Conservation (phyloP, 2,329 filamentous ascomycete genomes). For the Trichoderma sp. region DNA sequence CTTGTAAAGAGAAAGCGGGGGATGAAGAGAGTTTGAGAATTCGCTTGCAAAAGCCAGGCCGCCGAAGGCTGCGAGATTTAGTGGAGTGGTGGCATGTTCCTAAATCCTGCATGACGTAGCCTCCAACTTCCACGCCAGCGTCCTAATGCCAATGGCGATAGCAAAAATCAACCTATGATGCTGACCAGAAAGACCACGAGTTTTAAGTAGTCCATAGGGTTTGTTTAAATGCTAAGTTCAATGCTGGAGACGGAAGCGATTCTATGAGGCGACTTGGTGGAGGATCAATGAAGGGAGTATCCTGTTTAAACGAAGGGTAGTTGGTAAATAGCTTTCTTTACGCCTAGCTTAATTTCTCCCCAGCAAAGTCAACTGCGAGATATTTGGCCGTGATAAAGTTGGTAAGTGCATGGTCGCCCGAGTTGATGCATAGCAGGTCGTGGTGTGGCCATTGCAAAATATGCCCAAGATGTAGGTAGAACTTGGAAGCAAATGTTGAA, state of each 20-base stretch:
- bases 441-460: neutral
- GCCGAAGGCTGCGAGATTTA: neutral
- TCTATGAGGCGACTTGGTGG: neutral
- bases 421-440: neutral
- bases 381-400: neutral
- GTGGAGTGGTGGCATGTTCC: neutral
- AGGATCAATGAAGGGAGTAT: neutral
- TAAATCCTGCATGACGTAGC: slow-evolving; percentile 7
- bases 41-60: neutral
- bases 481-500: neutral
- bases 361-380: neutral
- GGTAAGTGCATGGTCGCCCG: neutral
- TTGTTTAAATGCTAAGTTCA: neutral
- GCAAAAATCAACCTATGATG: neutral
- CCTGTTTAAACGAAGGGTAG: neutral
- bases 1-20: too few relatives aligned
- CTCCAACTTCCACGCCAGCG: neutral
- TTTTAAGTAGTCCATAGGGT: neutral
- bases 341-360: fast-evolving
- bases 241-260: neutral
- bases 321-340: neutral
- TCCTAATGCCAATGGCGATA: neutral
- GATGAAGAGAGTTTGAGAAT: neutral
- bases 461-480: neutral
- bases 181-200: neutral